Evolutionary conservation across 106 monocot genomes (phyloP).

Genomic region (Allium cepa): DNA sequence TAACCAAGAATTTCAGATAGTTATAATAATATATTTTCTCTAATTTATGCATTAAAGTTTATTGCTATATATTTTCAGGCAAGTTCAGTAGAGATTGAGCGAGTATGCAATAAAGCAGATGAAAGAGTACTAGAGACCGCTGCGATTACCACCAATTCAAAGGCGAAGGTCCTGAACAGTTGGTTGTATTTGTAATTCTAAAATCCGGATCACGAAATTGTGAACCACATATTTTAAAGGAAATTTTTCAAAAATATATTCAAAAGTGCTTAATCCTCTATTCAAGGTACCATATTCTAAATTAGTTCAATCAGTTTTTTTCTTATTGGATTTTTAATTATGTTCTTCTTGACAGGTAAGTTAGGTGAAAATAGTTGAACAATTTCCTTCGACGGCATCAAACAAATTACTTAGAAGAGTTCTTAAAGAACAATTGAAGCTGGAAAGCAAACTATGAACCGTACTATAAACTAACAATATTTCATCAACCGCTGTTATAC

Average conservation of each 20-base stretch:
- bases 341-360: slow-evolving; percentile 30
- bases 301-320: background rate
- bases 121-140: slow-evolving; percentile 81
- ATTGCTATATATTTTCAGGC: slow-evolving; percentile 81
- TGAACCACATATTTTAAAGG: slow-evolving; percentile 33
- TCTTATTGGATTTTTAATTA: background rate
- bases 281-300: slow-evolving; percentile 82
- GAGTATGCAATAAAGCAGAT: slow-evolving; percentile 84
- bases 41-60: background rate
- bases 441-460: slow-evolving; percentile 45
- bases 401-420: slow-evolving; percentile 66
- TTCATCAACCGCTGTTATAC: too few relatives aligned
- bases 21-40: slow-evolving; percentile 27
- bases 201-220: slow-evolving; percentile 26
- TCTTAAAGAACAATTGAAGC: slow-evolving; percentile 41
- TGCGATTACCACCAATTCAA: slow-evolving; percentile 50
- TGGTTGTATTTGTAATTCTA: slow-evolving; percentile 61
- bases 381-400: slow-evolving; percentile 65
- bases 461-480: background rate
- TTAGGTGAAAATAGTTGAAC: slow-evolving; percentile 45
- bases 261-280: slow-evolving; percentile 74
- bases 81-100: slow-evolving; percentile 90
- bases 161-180: slow-evolving; percentile 61
- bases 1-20: too few relatives aligned
- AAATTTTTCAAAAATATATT: slow-evolving; percentile 65